phyloP scores from a whole-genome alignment of 176 grass and related monocot genomes.

The Eleusine indica region DNA sequence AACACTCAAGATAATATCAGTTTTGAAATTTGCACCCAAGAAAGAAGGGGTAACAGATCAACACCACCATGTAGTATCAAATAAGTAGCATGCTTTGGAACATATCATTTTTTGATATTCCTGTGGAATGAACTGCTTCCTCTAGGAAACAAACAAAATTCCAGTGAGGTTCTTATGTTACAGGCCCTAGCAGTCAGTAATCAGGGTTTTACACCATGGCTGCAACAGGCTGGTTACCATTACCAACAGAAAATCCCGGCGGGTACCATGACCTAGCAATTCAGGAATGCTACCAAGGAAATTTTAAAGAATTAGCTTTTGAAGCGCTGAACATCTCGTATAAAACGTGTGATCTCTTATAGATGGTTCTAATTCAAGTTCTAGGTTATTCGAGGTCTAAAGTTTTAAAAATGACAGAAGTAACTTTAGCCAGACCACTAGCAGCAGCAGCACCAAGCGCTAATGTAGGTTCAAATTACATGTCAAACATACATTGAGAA shows the following conservation, averaged over 20 bases:
- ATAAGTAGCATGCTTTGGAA: not conserved
- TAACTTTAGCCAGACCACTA: slow-evolving; percentile 19
- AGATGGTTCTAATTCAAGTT: slow-evolving; percentile 1
- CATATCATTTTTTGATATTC: not conserved
- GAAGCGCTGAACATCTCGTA: not conserved
- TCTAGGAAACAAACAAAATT: not conserved
- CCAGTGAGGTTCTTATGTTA: not conserved
- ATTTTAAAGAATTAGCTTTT: not conserved
- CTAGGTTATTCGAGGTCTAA: not conserved
- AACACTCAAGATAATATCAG: not conserved
- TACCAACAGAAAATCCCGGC: not conserved
- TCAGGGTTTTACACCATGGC: not conserved
- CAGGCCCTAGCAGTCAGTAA: not conserved
- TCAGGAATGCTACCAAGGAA: not conserved
- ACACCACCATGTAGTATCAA: not conserved
- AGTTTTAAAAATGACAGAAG: not conserved
- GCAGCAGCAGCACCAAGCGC: not conserved
- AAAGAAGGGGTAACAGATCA: not conserved
- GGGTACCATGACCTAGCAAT: not conserved
- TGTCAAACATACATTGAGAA: not conserved
- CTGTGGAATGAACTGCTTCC: not conserved
- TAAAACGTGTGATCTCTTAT: not conserved
- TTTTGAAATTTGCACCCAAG: not conserved
- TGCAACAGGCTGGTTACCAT: not conserved
- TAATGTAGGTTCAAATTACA: slow-evolving; percentile 6